Percentiles rank a stretch among this genome's conserved stretches.
phyloP scores from a whole-genome alignment of 495 filamentous ascomycete genomes.

The Extremus antarcticus region DNA sequence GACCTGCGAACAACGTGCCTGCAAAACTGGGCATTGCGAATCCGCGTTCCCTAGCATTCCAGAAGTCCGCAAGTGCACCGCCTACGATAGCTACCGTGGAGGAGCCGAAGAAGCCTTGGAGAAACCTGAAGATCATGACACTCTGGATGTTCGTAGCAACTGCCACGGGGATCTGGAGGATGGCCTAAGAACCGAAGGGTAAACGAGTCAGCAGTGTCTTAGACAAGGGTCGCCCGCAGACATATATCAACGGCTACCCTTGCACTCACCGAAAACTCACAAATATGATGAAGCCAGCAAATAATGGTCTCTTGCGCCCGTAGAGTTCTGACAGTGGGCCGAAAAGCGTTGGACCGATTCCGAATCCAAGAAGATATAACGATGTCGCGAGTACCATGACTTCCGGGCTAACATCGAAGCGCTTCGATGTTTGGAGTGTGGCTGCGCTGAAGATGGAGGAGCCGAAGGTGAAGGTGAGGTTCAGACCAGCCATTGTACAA shows the following conservation, averaged over 20 bases:
- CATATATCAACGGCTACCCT: no score
- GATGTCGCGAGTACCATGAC: constrained; percentile 43
- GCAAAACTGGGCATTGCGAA: constrained; percentile 43
- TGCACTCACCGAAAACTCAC: no score
- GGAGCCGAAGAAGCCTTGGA: constrained; percentile 50
- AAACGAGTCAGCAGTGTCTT: no score
- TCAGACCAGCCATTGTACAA: constrained; percentile 37
- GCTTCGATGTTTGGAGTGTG: constrained; percentile 32
- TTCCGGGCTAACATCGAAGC: constrained; percentile 39
- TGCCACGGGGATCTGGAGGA: constrained; percentile 53
- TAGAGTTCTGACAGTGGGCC: constrained; percentile 35
- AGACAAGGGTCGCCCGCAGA: no score
- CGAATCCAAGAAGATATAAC: constrained; percentile 37
- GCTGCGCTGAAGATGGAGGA: constrained; percentile 47
- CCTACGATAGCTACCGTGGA: constrained; percentile 51
- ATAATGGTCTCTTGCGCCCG: constrained; percentile 46
- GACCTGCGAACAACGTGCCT: constrained; percentile 39
- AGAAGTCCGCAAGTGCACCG: constrained; percentile 54
- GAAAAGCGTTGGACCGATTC: constrained; percentile 5
- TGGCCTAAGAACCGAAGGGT: no score
- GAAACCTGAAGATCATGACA: constrained; percentile 51
- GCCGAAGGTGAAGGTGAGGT: constrained; percentile 49
- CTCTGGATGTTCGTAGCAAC: constrained; percentile 48
- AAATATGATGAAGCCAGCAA: constrained; percentile 45
- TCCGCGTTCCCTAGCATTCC: constrained; percentile 46